A percentile compares a stretch with the other conserved stretches of the same genome.
phyloP scores from a whole-genome alignment of 805 yeast species.

The Zygosaccharomyces pseudorouxii region DNA sequence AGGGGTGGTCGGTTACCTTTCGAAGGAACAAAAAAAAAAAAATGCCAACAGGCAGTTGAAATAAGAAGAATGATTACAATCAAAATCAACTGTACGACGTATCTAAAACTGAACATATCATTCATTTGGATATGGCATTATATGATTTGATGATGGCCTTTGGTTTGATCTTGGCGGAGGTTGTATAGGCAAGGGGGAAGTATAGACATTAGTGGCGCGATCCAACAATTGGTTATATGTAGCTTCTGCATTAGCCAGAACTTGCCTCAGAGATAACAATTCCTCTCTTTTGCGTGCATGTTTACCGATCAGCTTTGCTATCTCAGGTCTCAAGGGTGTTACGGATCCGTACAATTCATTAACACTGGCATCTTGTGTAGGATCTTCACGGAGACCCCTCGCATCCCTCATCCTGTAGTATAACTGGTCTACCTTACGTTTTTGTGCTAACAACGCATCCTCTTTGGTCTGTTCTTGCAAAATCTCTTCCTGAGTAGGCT shows the following conservation, averaged over 20 bases:
- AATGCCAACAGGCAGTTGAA: too few relatives aligned
- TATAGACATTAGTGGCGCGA: conserved; percentile 36
- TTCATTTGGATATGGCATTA: conserved; percentile 1
- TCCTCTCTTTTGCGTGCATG: conserved; percentile 77
- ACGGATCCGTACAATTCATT: conserved; percentile 69
- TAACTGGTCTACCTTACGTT: conserved; percentile 64
- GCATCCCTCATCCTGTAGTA: conserved; percentile 33
- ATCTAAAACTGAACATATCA: neutral
- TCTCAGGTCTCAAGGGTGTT: conserved; percentile 65
- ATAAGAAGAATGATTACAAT: too few relatives aligned
- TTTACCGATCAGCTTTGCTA: conserved; percentile 72
- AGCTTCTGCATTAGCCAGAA: conserved; percentile 62
- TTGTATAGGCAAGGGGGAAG: conserved; percentile 14
- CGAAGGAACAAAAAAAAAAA: neutral
- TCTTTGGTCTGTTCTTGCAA: conserved; percentile 48
- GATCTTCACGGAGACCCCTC: conserved; percentile 32
- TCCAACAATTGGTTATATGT: conserved; percentile 68
- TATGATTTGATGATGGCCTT: conserved; percentile 1
- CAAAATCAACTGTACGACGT: neutral
- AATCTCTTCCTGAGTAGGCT: conserved; percentile 58
- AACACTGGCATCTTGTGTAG: conserved; percentile 58
- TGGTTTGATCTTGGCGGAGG: conserved; percentile 5
- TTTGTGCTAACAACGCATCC: conserved; percentile 47
- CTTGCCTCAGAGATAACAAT: conserved; percentile 61
- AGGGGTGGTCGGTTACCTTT: neutral